These are phyloP conservation scores for Micromonas commoda DNA, from an alignment of 139 green algal genomes.

Conservation along the genomic window DNA sequence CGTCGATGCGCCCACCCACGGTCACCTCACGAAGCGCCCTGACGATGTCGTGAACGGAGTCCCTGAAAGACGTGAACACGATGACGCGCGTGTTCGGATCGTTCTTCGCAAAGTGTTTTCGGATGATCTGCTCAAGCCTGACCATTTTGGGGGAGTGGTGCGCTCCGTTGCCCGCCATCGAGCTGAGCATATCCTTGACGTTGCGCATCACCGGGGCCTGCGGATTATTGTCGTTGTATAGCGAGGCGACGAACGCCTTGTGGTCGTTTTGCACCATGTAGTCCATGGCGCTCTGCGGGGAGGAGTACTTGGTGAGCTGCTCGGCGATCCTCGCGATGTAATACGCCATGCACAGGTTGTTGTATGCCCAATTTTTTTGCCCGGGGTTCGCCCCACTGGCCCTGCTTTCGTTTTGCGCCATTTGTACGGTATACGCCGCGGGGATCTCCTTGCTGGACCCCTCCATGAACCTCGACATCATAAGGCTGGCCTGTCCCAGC, in stretches of 20 bases:
- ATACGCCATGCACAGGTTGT: background rate
- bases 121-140: conserved; percentile 39
- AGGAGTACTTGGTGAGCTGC: background rate
- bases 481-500: background rate
- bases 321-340: background rate
- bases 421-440: background rate
- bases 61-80: conserved; percentile 69
- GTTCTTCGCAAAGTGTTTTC: conserved; percentile 46
- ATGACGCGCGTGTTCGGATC: conserved; percentile 52
- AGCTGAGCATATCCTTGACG: background rate
- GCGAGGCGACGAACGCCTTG: background rate
- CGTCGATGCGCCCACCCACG: background rate
- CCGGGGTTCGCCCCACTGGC: background rate
- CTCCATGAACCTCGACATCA: background rate
- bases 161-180: conserved; percentile 4
- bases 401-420: background rate
- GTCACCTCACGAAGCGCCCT: conserved; percentile 14
- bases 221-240: background rate
- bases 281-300: background rate
- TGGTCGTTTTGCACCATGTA: background rate
- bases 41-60: conserved; percentile 66
- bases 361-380: background rate
- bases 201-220: background rate
- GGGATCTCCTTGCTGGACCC: background rate
- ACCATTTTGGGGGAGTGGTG: conserved; percentile 15